Conservation (phyloP, 495 filamentous ascomycete genomes). For the Poronia punctata region DNA sequence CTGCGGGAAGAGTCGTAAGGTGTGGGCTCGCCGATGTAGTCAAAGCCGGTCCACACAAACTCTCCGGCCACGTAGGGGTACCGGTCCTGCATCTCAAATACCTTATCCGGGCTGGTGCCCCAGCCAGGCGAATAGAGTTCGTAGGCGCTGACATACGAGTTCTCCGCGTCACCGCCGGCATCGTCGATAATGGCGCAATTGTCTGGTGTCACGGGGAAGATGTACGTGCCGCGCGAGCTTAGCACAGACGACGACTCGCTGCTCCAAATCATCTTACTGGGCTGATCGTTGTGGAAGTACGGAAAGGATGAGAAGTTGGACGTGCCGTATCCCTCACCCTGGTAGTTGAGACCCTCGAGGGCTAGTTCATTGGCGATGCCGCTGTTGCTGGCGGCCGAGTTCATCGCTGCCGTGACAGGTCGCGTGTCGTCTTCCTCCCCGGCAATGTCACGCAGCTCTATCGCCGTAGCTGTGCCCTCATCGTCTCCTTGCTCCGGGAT, state of each 20-base stretch:
- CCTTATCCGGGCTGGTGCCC: conserved; percentile 41
- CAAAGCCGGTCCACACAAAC: conserved; percentile 47
- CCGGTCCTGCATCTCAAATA: conserved; percentile 39
- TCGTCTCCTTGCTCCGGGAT: conserved; percentile 31
- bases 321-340: conserved; percentile 38
- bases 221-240: conserved; percentile 40
- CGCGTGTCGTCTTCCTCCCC: conserved; percentile 36
- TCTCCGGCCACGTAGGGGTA: conserved; percentile 38
- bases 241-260: conserved; percentile 36
- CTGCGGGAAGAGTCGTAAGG: conserved; percentile 37
- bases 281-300: conserved; percentile 32
- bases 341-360: conserved; percentile 43
- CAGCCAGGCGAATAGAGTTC: conserved; percentile 37
- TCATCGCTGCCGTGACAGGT: conserved; percentile 33
- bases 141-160: conserved; percentile 37
- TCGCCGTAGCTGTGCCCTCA: conserved; percentile 21
- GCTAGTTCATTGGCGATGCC: conserved; percentile 31
- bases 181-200: conserved; percentile 22
- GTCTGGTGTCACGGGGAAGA: conserved; percentile 40
- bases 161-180: conserved; percentile 20
- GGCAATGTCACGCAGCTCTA: conserved; percentile 29
- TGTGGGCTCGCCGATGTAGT: conserved; percentile 46
- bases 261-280: conserved; percentile 38
- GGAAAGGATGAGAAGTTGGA: conserved; percentile 25
- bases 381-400: conserved; percentile 24